Evolutionary conservation across 768 basidiomycete species (phyloP).

Genomic region (Lentinus tigrinus): DNA sequence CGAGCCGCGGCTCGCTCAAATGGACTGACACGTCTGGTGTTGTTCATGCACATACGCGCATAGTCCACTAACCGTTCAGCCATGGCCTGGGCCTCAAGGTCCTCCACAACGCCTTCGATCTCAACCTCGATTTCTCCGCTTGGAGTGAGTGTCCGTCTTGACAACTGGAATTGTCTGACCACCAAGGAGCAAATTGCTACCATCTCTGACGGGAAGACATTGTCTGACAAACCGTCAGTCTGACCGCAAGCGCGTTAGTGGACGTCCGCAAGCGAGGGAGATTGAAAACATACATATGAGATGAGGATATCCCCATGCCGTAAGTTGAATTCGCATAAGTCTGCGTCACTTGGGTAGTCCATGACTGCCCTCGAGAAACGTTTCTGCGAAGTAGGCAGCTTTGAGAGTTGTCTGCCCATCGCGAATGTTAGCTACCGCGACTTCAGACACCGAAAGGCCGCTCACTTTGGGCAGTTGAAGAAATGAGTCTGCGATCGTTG

Average conservation of each 20-base stretch:
- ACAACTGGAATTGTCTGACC: constrained; percentile 37
- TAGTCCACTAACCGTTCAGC: constrained; percentile 74
- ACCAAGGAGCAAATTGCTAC: constrained; percentile 67
- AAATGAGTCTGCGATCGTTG: constrained; percentile 42
- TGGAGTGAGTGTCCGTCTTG: constrained; percentile 6
- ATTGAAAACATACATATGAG: constrained; percentile 39
- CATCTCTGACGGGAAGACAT: constrained; percentile 67
- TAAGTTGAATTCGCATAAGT: constrained; percentile 44
- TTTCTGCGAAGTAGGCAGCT: constrained; percentile 28
- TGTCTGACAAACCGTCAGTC: constrained; percentile 59
- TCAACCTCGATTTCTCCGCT: neutral
- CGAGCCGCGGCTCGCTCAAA: constrained; percentile 71
- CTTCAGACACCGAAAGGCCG: constrained; percentile 19
- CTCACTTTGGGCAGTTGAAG: constrained; percentile 48
- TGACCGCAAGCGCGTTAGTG: constrained; percentile 21
- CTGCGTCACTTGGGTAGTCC: constrained; percentile 44
- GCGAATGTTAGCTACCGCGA: neutral
- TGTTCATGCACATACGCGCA: constrained; percentile 68
- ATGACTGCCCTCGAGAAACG: constrained; percentile 24
- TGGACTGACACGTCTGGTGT: constrained; percentile 62
- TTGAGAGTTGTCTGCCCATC: constrained; percentile 34
- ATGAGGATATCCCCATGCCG: constrained; percentile 55
- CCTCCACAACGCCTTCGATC: constrained; percentile 43
- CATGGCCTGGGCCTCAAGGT: constrained; percentile 63
- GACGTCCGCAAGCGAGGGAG: neutral